phyloP scores from a whole-genome alignment of 2,329 filamentous ascomycete genomes.

The Fonsecaea monophora region DNA sequence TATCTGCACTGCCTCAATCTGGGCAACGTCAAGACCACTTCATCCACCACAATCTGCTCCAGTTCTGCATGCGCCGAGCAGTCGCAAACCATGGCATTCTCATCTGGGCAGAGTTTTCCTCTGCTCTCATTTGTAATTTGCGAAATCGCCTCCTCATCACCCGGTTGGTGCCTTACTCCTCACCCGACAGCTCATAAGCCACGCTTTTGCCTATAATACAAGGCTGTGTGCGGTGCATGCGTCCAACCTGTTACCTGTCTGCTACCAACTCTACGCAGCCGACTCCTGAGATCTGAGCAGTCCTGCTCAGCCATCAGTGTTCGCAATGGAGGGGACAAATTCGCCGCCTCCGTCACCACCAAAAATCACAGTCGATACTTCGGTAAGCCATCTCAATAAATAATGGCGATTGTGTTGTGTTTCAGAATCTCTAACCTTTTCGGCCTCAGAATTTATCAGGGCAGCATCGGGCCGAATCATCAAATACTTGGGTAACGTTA shows the following conservation, averaged over 20 bases:
- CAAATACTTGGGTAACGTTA: constrained; percentile 20
- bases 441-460: constrained; percentile 31
- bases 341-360: constrained; percentile 26
- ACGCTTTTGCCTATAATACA: not conserved
- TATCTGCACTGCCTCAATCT: constrained; percentile 29
- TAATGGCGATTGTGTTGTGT: constrained; percentile 10
- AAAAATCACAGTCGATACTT: constrained; percentile 38
- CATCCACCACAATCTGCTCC: constrained; percentile 9
- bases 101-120: constrained; percentile 12
- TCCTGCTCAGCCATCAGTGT: constrained; percentile 15
- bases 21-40: constrained; percentile 14
- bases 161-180: not conserved
- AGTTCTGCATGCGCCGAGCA: not conserved
- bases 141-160: not conserved
- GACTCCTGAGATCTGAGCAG: not conserved
- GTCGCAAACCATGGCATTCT: constrained; percentile 1
- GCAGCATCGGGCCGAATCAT: constrained; percentile 19
- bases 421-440: constrained; percentile 21
- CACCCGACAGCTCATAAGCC: not conserved
- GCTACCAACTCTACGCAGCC: not conserved
- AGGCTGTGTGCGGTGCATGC: constrained; percentile 8
- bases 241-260: constrained; percentile 2
- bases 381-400: constrained; percentile 29
- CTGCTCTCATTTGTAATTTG: constrained; percentile 5
- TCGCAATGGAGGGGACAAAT: constrained; percentile 32